Evolutionary conservation across 2,329 filamentous ascomycete species (phyloP).

Genomic region (Ramularia endophylla): DNA sequence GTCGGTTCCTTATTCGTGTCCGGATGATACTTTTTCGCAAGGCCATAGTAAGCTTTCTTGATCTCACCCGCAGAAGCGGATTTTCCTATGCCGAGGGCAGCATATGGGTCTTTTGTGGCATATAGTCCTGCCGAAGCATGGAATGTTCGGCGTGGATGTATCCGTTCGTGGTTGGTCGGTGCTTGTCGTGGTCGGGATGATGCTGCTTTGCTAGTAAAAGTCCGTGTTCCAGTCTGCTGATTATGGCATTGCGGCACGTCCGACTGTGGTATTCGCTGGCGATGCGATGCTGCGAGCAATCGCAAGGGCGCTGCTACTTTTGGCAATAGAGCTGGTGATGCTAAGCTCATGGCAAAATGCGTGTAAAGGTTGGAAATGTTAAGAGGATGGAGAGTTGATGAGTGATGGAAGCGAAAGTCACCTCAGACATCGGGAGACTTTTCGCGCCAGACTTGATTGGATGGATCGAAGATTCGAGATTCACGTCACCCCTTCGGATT

Average conservation of each 20-base stretch:
- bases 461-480: too few relatives aligned
- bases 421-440: too few relatives aligned
- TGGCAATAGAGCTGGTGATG: conserved; percentile 30
- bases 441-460: too few relatives aligned
- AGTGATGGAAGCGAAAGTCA: too few relatives aligned
- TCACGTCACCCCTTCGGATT: too few relatives aligned
- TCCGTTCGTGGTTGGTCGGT: conserved; percentile 24
- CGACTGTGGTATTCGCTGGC: conserved; percentile 2
- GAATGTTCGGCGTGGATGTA: conserved; percentile 37
- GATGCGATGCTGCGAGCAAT: conserved; percentile 4
- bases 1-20: conserved; percentile 93
- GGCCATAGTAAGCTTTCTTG: conserved; percentile 96
- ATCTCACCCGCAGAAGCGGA: conserved; percentile 78
- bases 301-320: conserved; percentile 26
- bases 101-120: conserved; percentile 72
- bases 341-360: conserved; percentile 29
- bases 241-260: conserved; percentile 15
- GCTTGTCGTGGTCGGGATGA: conserved; percentile 10
- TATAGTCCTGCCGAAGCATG: conserved; percentile 52
- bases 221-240: conserved; percentile 9
- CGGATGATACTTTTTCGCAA: conserved; percentile 96
- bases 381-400: too few relatives aligned
- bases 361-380: too few relatives aligned
- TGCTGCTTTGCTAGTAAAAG: conserved; percentile 13
- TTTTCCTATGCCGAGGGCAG: conserved; percentile 76